phyloP scores from a whole-genome alignment of 495 filamentous ascomycete genomes.

The Penicillium nucicola region DNA sequence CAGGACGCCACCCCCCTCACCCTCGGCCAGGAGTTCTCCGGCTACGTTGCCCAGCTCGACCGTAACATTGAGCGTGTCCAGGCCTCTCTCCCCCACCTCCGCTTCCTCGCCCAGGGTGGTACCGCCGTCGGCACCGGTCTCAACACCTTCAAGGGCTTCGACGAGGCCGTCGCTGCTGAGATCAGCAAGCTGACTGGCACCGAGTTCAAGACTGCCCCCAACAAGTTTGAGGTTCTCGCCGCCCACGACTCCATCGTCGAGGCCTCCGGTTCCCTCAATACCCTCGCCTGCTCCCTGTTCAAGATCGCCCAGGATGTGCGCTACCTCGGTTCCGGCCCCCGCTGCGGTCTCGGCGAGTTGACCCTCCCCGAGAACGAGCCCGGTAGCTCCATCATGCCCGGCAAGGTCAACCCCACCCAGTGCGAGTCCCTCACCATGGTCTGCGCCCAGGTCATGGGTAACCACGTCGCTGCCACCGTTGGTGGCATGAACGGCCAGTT shows the following conservation, averaged over 20 bases:
- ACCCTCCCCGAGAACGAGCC: conserved; percentile 96
- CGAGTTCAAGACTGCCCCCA: conserved; percentile 92
- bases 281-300: conserved; percentile 85
- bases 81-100: conserved; percentile 75
- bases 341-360: conserved; percentile 93
- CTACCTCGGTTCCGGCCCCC: conserved; percentile 92
- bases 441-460: conserved; percentile 96
- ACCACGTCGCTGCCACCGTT: conserved; percentile 86
- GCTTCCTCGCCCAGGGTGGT: conserved; percentile 88
- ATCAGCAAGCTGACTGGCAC: conserved; percentile 88
- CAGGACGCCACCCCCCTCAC: conserved; percentile 97
- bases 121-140: conserved; percentile 96
- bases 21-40: conserved; percentile 95
- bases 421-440: conserved; percentile 98
- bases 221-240: conserved; percentile 99
- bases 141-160: conserved; percentile 96
- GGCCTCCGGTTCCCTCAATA: conserved; percentile 89
- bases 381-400: conserved; percentile 96
- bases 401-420: conserved; percentile 99
- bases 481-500: conserved; percentile 98
- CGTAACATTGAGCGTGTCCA: conserved; percentile 86
- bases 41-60: conserved; percentile 92
- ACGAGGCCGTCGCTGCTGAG: conserved; percentile 84
- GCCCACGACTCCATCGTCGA: conserved; percentile 96
- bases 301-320: conserved; percentile 99